These are phyloP conservation scores for Saccharomycopsis sp. DNA, from an alignment of 805 yeast species.

Conservation along the genomic window DNA sequence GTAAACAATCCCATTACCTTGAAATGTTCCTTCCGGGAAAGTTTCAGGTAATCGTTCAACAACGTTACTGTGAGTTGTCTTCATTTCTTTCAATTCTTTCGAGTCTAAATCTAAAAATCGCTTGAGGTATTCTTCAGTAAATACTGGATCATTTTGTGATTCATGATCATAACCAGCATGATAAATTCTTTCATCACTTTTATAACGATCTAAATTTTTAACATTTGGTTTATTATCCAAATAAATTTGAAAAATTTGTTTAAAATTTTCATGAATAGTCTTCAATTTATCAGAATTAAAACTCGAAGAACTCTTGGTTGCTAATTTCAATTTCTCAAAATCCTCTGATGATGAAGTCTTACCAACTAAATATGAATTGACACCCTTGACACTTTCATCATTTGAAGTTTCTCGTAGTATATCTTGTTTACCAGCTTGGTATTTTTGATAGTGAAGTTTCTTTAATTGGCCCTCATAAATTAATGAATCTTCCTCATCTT, in stretches of 20 bases:
- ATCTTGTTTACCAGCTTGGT: neutral
- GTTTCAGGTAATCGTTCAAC: slow-evolving; percentile 42
- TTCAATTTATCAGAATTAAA: slow-evolving; percentile 31
- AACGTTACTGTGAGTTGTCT: slow-evolving; percentile 40
- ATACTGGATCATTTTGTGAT: slow-evolving; percentile 29
- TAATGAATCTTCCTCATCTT: neutral
- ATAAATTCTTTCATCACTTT: slow-evolving; percentile 40
- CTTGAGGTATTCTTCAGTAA: slow-evolving; percentile 48
- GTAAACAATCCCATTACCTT: slow-evolving; percentile 53
- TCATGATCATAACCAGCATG: slow-evolving; percentile 46
- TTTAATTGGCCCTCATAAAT: slow-evolving; percentile 8
- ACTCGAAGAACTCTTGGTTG: slow-evolving; percentile 24
- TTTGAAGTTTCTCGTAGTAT: neutral
- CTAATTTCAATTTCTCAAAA: slow-evolving; percentile 23
- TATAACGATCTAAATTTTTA: slow-evolving; percentile 36
- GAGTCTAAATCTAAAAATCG: slow-evolving; percentile 40
- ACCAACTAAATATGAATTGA: slow-evolving; percentile 8
- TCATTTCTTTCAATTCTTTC: slow-evolving; percentile 39
- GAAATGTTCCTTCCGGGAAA: slow-evolving; percentile 38
- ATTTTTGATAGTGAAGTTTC: slow-evolving; percentile 4
- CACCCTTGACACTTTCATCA: slow-evolving; percentile 5
- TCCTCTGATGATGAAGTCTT: neutral
- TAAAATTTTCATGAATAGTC: slow-evolving; percentile 37
- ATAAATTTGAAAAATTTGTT: slow-evolving; percentile 35
- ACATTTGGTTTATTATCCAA: slow-evolving; percentile 40